Evolutionary conservation across 192 early-diverging fungal genomes (phyloP).

Genomic region (Physocladia obscura): DNA sequence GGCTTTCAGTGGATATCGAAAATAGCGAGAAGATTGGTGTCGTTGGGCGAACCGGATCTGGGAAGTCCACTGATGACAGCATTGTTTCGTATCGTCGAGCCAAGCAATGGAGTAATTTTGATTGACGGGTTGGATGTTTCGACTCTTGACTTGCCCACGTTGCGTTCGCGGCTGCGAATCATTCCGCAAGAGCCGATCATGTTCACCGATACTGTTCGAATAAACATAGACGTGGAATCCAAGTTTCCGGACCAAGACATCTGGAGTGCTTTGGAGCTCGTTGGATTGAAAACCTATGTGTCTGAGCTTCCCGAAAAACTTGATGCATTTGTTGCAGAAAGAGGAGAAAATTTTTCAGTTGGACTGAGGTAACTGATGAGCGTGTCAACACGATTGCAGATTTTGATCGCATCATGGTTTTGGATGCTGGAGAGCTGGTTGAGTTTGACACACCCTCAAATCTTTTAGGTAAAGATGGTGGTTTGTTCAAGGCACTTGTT

Average conservation of each 20-base stretch:
- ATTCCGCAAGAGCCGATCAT: slow-evolving; percentile 57
- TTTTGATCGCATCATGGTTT: slow-evolving; percentile 78
- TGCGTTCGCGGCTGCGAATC: slow-evolving; percentile 45
- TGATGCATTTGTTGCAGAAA: slow-evolving; percentile 35
- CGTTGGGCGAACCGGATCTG: slow-evolving; percentile 81
- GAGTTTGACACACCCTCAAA: slow-evolving; percentile 75
- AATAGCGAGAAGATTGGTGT: slow-evolving; percentile 78
- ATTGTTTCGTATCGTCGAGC: slow-evolving; percentile 71
- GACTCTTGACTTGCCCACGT: slow-evolving; percentile 38
- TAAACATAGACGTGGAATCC: slow-evolving; percentile 68
- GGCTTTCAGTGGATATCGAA: slow-evolving; percentile 51
- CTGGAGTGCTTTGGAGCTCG: slow-evolving; percentile 58
- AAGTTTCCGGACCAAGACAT: slow-evolving; percentile 60
- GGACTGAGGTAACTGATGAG: slow-evolving; percentile 53
- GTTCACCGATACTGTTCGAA: slow-evolving; percentile 53
- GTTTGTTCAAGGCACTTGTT: slow-evolving; percentile 55
- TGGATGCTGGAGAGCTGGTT: slow-evolving; percentile 69
- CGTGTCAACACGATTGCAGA: slow-evolving; percentile 79
- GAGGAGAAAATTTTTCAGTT: slow-evolving; percentile 36
- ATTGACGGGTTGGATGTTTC: slow-evolving; percentile 47
- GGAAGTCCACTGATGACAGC: slow-evolving; percentile 68
- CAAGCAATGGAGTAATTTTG: slow-evolving; percentile 32
- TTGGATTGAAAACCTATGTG: slow-evolving; percentile 41
- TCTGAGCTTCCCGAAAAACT: slow-evolving; percentile 20
- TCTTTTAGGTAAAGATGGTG: slow-evolving; percentile 40